Base-by-base conservation (phyloP, 1,284 basidiomycete species). In the Caloboletus firmus region DNA sequence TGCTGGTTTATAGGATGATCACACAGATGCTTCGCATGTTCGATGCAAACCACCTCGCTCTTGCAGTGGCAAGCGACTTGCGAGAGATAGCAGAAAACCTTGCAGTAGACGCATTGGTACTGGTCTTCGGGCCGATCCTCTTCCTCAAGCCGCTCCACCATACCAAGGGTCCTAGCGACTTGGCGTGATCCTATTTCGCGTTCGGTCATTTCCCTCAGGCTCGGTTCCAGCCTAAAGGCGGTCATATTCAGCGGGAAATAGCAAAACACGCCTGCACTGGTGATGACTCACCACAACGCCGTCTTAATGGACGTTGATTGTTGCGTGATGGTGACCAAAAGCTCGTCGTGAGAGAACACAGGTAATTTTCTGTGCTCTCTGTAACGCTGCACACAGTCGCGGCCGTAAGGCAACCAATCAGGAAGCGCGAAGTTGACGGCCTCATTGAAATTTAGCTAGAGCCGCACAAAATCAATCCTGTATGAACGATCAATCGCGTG, bases 371-470 rank as follows among this genome's bases (percentile, higher is more conserved):
- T 78, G 72, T 98, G 91, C 56, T 89, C 83, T 65, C 92, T 86
- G 72, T 99, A 96, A 45, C 92, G 83, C 68, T 86, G 81, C 15
- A 95, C 92, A 65, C 94, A 97, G 58, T 93, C 90, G 45, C 90
- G 81, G 36, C 92, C 97, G 56, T 85, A 84, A 20, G 87, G 78
- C 49, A 99, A 77, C 97, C 97, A 99, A 71, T 98, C 94, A 17
- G 95, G 93, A 37, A 98, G 78, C 6, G 96, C 96, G 72, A 99
- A 99, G 74, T 99, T 99, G 68, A 99, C 97, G 1, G 97, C 97
- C 77, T 99, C 95, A 71, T 98, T 98, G 77, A 98, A 94, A 74
- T 98, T 99, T 67, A 98, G 80, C 92, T 94, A 66, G 30, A 52
- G 52, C 55, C 57, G 62, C 60, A 59, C 57, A 61, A 68, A 65